These are phyloP conservation scores for Mytilinidion resinicola DNA, from an alignment of 495 filamentous ascomycete species.

Conservation along the genomic window DNA sequence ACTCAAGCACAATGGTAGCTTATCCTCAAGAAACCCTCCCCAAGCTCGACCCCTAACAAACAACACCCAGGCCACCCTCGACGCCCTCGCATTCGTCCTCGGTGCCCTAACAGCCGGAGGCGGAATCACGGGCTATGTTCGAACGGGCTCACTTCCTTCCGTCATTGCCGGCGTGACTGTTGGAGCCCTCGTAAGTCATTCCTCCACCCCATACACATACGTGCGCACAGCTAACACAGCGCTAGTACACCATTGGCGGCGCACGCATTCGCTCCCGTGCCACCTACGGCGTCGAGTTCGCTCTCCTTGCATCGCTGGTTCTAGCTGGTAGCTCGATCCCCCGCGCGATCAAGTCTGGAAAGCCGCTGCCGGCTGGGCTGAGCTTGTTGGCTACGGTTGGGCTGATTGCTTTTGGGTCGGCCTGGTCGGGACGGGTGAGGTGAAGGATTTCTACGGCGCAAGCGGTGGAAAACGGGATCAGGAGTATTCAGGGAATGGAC, in stretches of 20 bases:
- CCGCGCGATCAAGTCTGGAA: conserved; percentile 67
- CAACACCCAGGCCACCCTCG: conserved; percentile 31
- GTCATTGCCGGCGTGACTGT: conserved; percentile 76
- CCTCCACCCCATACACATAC: neutral
- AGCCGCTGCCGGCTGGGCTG: conserved; percentile 69
- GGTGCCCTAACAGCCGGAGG: conserved; percentile 77
- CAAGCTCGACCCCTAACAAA: neutral
- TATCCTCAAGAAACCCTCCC: too few species aligned
- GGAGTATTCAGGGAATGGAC: too few species aligned
- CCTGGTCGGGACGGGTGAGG: conserved; percentile 30
- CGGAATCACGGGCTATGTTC: conserved; percentile 73
- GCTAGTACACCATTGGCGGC: conserved; percentile 61
- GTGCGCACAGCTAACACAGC: neutral
- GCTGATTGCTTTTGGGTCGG: conserved; percentile 54
- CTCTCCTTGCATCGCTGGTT: conserved; percentile 64
- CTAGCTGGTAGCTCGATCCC: conserved; percentile 79
- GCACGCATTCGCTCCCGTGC: conserved; percentile 54
- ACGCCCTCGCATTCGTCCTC: conserved; percentile 63
- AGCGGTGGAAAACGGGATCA: too few species aligned
- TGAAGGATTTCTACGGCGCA: neutral
- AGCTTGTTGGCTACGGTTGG: conserved; percentile 58
- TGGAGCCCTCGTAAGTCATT: conserved; percentile 47
- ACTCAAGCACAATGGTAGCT: too few species aligned
- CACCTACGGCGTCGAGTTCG: conserved; percentile 42
- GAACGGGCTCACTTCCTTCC: conserved; percentile 79